Percentiles rank a stretch among this genome's conserved stretches.
These are phyloP conservation scores for Paecilomyces fulvus DNA, from an alignment of 2,329 filamentous ascomycete genomes.

Conservation along the genomic window DNA sequence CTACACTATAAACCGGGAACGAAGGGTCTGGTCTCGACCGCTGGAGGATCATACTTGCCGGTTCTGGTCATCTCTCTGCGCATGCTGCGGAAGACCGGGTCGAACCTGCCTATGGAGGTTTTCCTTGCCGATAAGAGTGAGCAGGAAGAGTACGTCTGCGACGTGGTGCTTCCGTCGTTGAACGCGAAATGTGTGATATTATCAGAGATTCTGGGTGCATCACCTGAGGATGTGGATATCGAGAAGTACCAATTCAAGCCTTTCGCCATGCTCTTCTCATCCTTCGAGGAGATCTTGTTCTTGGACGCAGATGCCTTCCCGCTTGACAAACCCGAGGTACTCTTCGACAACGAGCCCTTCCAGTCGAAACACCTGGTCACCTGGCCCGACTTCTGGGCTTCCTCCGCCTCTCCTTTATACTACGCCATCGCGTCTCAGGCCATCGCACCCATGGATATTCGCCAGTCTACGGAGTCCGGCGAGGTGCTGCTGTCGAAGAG, in stretches of 20 bases:
- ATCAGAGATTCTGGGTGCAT: slow-evolving; percentile 30
- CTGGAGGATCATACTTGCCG: slow-evolving; percentile 35
- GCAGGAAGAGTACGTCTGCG: slow-evolving; percentile 36
- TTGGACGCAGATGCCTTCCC: slow-evolving; percentile 43
- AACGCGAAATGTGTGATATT: slow-evolving; percentile 39
- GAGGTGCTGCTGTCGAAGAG: slow-evolving; percentile 39
- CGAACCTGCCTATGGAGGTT: slow-evolving; percentile 37
- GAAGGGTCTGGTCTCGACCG: slow-evolving; percentile 40
- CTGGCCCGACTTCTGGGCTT: slow-evolving; percentile 42
- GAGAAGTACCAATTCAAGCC: slow-evolving; percentile 41
- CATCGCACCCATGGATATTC: slow-evolving; percentile 12
- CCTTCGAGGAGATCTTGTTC: slow-evolving; percentile 42
- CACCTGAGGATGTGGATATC: slow-evolving; percentile 22
- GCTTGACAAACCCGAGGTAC: slow-evolving; percentile 30
- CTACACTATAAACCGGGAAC: slow-evolving; percentile 27
- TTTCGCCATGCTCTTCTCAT: slow-evolving; percentile 42
- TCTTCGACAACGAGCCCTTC: slow-evolving; percentile 38
- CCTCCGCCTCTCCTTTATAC: slow-evolving; percentile 30
- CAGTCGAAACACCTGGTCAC: slow-evolving; percentile 32
- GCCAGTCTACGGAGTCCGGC: slow-evolving; percentile 35
- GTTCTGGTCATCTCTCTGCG: slow-evolving; percentile 37
- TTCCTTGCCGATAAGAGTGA: slow-evolving; percentile 35
- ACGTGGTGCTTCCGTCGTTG: slow-evolving; percentile 33
- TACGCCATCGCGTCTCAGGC: slow-evolving; percentile 29
- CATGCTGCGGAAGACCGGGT: slow-evolving; percentile 38